Evolutionary conservation across 371 early-diverging fungal species (phyloP).

Genomic region (Mucor indicus): DNA sequence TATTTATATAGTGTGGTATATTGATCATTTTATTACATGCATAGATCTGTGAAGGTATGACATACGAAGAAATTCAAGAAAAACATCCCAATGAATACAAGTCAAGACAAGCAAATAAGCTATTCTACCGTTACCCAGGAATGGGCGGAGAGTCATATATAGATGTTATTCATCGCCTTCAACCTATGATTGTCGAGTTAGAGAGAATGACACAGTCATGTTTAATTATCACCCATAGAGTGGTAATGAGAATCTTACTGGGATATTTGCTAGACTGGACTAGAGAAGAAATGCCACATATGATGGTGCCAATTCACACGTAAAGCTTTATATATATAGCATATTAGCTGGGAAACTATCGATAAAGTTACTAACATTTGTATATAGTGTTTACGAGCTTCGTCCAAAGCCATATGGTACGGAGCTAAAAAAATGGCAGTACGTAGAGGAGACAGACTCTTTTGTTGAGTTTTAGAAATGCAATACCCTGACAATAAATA

Average conservation of each 20-base stretch:
- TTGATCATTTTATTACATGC: no score
- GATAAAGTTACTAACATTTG: no score
- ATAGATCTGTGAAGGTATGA: slow-evolving; percentile 51
- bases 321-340: slow-evolving; percentile 13
- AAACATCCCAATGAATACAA: slow-evolving; percentile 66
- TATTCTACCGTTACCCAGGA: slow-evolving; percentile 83
- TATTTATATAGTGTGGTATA: no score
- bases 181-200: slow-evolving; percentile 81
- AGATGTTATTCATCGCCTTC: slow-evolving; percentile 84
- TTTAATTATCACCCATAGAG: slow-evolving; percentile 76
- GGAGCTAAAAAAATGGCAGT: slow-evolving; percentile 55
- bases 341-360: no score
- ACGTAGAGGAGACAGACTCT: slow-evolving; percentile 49
- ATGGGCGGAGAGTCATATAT: slow-evolving; percentile 81
- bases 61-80: slow-evolving; percentile 66
- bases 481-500: no score
- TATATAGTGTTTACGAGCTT: slow-evolving; percentile 41
- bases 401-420: slow-evolving; percentile 84
- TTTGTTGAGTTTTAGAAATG: slow-evolving; percentile 43
- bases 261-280: slow-evolving; percentile 76
- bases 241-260: slow-evolving; percentile 75
- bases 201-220: slow-evolving; percentile 80
- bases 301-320: slow-evolving; percentile 54
- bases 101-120: slow-evolving; percentile 67
- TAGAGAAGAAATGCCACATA: slow-evolving; percentile 66